Evolutionary conservation across 2,329 filamentous ascomycete species (phyloP).

Genomic region (Aspergillus transmontanensis): DNA sequence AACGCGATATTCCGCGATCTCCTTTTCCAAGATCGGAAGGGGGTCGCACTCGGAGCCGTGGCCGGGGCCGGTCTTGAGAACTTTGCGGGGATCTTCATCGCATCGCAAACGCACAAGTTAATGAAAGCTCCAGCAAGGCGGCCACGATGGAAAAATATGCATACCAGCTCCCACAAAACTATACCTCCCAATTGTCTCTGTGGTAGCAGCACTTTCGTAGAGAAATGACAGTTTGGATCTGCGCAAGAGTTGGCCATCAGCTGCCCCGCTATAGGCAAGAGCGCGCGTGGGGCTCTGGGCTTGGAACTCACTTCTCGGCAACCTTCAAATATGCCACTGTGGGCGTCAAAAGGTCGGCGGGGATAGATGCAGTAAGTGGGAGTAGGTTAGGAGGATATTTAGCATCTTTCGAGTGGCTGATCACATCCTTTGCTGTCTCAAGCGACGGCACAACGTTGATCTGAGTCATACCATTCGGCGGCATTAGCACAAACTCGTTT

Average conservation of each 20-base stretch:
- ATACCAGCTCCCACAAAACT: conserved; percentile 85
- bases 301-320: conserved; percentile 64
- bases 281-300: not conserved
- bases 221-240: conserved; percentile 83
- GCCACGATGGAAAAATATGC: conserved; percentile 21
- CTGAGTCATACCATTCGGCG: conserved; percentile 36
- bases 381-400: conserved; percentile 73
- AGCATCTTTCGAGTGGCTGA: conserved; percentile 54
- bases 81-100: conserved; percentile 65
- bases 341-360: conserved; percentile 90
- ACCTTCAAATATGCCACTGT: conserved; percentile 95
- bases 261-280: not conserved
- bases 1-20: conserved; percentile 77
- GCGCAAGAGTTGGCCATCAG: conserved; percentile 14
- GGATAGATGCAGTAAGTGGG: conserved; percentile 79
- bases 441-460: conserved; percentile 62
- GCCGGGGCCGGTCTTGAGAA: conserved; percentile 83
- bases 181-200: conserved; percentile 90
- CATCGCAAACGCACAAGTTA: conserved; percentile 10
- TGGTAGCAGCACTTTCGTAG: conserved; percentile 89
- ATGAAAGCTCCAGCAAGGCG: conserved; percentile 4
- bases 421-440: conserved; percentile 59
- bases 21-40: conserved; percentile 76
- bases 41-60: conserved; percentile 85
- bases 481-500: not conserved